phyloP scores from a whole-genome alignment of 768 basidiomycete species.

The Macrolepiota albuminosa region DNA sequence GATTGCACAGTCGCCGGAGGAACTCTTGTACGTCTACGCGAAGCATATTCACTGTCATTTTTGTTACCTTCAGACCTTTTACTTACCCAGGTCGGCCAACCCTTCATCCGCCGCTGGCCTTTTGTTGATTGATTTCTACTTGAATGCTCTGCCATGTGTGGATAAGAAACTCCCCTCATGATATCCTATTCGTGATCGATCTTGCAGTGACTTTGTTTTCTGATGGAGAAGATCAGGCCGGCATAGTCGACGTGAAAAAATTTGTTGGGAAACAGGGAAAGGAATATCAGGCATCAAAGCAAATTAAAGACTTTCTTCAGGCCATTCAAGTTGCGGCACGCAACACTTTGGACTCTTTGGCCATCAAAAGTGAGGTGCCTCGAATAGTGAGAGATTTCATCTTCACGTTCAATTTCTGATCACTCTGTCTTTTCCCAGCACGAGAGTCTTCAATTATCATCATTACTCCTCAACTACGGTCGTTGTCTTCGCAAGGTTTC shows the following conservation, averaged over 20 bases:
- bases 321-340: conserved; percentile 13
- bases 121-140: conserved; percentile 35
- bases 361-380: too few species aligned
- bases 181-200: conserved; percentile 34
- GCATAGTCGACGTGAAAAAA: not conserved
- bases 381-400: too few species aligned
- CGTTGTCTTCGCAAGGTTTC: conserved; percentile 41
- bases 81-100: too few species aligned
- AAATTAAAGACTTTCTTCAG: conserved; percentile 12
- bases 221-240: conserved; percentile 22
- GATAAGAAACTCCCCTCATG: conserved; percentile 25
- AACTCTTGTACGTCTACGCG: too few species aligned
- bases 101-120: conserved; percentile 13
- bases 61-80: too few species aligned
- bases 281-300: conserved; percentile 14
- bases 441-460: conserved; percentile 26
- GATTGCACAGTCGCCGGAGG: too few species aligned
- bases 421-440: conserved; percentile 13
- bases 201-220: conserved; percentile 37
- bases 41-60: too few species aligned
- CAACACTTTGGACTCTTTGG: too few species aligned
- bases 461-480: conserved; percentile 32
- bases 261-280: conserved; percentile 9
- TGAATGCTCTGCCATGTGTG: conserved; percentile 32
- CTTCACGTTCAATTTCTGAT: not conserved